Base-by-base conservation (phyloP, 345 rosid species). In the Populus alba region DNA sequence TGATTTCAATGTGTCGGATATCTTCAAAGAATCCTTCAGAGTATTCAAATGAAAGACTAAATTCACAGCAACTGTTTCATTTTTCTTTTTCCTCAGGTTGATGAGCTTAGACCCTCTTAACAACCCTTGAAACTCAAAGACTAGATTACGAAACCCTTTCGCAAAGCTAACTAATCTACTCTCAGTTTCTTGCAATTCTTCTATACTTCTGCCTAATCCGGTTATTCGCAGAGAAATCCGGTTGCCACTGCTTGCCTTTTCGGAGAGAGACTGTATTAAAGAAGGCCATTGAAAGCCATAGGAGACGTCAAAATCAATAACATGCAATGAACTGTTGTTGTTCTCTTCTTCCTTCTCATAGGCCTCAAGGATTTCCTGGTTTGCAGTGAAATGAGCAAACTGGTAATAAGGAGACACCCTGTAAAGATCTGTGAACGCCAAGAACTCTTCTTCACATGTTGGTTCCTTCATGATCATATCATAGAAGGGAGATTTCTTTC, bases 281-380 rank as follows among this genome's bases (percentile, higher is more conserved):
- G 92, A 91, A 22, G 95, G 95, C 95, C 95, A 89, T 5, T 91
- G 92, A 62, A 91, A 89, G 6, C 95, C 95, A 37, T 87, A 84
- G 0, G 87, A 88, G 66, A 87, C 87, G 22, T 89, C 91, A 31
- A 91, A 89, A 51, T 91, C 95, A 22, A 91, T 67, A 6, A 91
- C 86, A 38, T 91, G 95, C 41, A 91, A 79, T 10, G 90, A 84
- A 2, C 83, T 74, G 78, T 63, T 87, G 67, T 83, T 86, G 13
- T 8, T 59, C 3, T 78, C 79, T 69, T 77, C 85, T 72, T 89
- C 89, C 45, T 73, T 84, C 78, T 91, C 91, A 25, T 87, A 89
- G 2, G 83, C 90, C 75, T 91, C 95, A 15, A 91, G 65, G 3
- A 91, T 89, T 5, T 84, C 85, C 78, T 89, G 92, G 68, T 91